A percentile compares a stretch with the other conserved stretches of the same genome.
Evolutionary conservation across 768 basidiomycete genomes (phyloP).

Genomic region (Dioszegia aurantiaca): DNA sequence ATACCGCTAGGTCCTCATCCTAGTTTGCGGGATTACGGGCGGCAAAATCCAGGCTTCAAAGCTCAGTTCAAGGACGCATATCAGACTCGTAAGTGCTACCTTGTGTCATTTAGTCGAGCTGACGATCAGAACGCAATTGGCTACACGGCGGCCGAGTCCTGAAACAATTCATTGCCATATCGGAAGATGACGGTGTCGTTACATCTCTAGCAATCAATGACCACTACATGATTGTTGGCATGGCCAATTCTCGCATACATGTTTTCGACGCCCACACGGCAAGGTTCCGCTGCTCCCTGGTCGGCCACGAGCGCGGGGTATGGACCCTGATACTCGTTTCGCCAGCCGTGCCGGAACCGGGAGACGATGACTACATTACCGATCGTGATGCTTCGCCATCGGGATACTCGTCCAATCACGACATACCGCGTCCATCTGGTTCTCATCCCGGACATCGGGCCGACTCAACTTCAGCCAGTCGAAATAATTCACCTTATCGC

Average conservation of each 20-base stretch:
- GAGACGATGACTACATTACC: conserved; percentile 4
- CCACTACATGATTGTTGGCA: conserved; percentile 81
- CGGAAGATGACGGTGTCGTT: conserved; percentile 64
- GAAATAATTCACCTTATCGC: too few species aligned
- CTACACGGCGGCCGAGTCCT: conserved; percentile 69
- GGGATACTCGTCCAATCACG: background rate
- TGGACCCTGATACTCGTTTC: conserved; percentile 83
- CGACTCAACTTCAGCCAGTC: too few species aligned
- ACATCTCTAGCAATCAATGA: conserved; percentile 81
- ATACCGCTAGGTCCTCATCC: conserved; percentile 5
- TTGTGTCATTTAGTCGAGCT: background rate
- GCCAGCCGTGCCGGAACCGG: conserved; percentile 34
- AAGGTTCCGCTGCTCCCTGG: conserved; percentile 68
- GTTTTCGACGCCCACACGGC: conserved; percentile 79
- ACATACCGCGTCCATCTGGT: background rate
- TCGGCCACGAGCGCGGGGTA: conserved; percentile 84
- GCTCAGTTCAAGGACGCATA: conserved; percentile 71
- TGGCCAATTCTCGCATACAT: conserved; percentile 79
- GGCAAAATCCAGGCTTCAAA: conserved; percentile 57
- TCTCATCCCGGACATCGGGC: too few species aligned
- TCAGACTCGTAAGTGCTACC: conserved; percentile 61
- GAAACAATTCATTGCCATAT: conserved; percentile 59
- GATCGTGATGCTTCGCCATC: background rate
- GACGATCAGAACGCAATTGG: conserved; percentile 71
- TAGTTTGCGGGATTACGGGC: background rate